Percentiles rank a stretch among this genome's conserved stretches.
Evolutionary conservation across 192 early-diverging fungal species (phyloP).

Genomic region (Mycoemilia scoparia): DNA sequence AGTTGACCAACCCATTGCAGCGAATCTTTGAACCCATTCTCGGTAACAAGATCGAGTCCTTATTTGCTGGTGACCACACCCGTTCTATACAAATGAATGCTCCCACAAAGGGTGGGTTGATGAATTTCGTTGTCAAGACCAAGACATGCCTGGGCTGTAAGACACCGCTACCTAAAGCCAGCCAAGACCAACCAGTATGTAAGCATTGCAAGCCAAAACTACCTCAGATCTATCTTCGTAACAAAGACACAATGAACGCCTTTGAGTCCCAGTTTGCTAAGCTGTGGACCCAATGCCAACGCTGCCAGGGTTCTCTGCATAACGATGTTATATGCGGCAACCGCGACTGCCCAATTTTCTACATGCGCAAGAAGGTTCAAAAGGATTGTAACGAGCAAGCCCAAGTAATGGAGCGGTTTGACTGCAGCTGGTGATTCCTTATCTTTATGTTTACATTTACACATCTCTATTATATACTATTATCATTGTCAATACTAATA

Average conservation of each 20-base stretch:
- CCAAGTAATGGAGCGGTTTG: slow-evolving; percentile 54
- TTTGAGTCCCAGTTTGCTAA: slow-evolving; percentile 62
- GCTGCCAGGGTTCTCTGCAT: slow-evolving; percentile 86
- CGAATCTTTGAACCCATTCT: slow-evolving; percentile 95
- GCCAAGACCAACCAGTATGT: slow-evolving; percentile 59
- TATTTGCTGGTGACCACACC: slow-evolving; percentile 66
- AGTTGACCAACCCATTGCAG: slow-evolving; percentile 79
- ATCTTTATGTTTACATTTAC: slow-evolving; percentile 1
- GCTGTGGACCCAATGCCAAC: slow-evolving; percentile 95
- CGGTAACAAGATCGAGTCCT: slow-evolving; percentile 62
- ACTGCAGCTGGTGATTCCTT: slow-evolving; percentile 33
- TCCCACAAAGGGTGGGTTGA: slow-evolving; percentile 67
- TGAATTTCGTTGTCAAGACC: slow-evolving; percentile 85
- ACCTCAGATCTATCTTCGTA: slow-evolving; percentile 61
- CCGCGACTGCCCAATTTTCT: slow-evolving; percentile 95
- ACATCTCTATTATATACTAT: neutral
- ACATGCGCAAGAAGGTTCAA: slow-evolving; percentile 92
- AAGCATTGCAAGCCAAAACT: slow-evolving; percentile 47
- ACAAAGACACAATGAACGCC: slow-evolving; percentile 47
- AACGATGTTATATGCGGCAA: slow-evolving; percentile 90
- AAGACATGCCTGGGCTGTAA: slow-evolving; percentile 90
- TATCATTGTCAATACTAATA: neutral
- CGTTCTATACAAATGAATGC: slow-evolving; percentile 71
- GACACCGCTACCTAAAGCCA: slow-evolving; percentile 46
- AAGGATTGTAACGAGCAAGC: slow-evolving; percentile 73